Evolutionary conservation across 371 early-diverging fungal genomes (phyloP).

Genomic region (Gilbertella persicaria): DNA sequence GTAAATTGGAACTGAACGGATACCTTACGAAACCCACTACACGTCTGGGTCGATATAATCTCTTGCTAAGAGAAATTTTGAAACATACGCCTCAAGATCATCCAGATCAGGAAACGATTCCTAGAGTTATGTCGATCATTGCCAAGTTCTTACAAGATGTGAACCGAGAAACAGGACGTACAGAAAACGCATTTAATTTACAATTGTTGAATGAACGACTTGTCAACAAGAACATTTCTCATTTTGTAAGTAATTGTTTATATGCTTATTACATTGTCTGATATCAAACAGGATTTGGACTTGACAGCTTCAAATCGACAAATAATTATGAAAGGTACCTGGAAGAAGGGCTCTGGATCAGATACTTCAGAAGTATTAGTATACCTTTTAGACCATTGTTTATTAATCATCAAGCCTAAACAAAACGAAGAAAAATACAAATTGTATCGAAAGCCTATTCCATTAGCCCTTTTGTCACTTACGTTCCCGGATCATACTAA

Average conservation of each 20-base stretch:
- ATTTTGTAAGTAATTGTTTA: conserved; percentile 19
- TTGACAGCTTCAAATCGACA: conserved; percentile 63
- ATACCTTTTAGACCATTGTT: conserved; percentile 84
- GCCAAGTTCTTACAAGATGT: conserved; percentile 73
- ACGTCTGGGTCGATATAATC: conserved; percentile 86
- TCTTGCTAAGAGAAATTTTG: conserved; percentile 83
- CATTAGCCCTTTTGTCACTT: conserved; percentile 69
- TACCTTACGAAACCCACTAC: conserved; percentile 88
- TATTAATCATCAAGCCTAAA: conserved; percentile 74
- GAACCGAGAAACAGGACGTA: conserved; percentile 81
- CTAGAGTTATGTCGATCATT: conserved; percentile 69
- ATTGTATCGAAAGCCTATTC: conserved; percentile 66
- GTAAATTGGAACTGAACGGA: conserved; percentile 79
- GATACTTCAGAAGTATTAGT: conserved; percentile 72
- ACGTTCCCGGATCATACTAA: conserved; percentile 61
- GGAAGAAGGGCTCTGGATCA: conserved; percentile 67
- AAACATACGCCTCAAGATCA: conserved; percentile 82
- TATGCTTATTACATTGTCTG: conserved; percentile 25
- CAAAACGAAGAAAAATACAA: conserved; percentile 44
- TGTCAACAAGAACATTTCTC: conserved; percentile 71
- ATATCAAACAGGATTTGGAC: conserved; percentile 51
- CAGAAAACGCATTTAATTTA: conserved; percentile 63
- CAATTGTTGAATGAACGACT: conserved; percentile 23
- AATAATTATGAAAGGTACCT: conserved; percentile 76
- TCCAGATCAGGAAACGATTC: conserved; percentile 72